These are phyloP conservation scores for Herpetospermum pedunculosum DNA, from an alignment of 306 rosid genomes.

Conservation along the genomic window DNA sequence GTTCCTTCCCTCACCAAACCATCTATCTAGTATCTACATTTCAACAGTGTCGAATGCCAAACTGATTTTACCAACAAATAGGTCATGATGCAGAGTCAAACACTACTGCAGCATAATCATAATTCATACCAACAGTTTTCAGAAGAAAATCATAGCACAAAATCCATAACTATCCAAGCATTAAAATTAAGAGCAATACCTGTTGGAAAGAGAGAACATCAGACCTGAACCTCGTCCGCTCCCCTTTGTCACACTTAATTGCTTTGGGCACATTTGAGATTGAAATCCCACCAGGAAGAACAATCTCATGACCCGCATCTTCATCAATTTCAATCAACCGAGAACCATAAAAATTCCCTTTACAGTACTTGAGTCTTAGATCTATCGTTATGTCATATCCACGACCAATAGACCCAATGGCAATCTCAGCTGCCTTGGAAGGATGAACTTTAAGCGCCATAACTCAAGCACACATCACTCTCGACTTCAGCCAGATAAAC, in stretches of 20 bases:
- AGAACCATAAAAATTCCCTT: slow-evolving; percentile 39
- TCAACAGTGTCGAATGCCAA: neutral
- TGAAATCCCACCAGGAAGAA: slow-evolving; percentile 70
- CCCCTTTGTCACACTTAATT: slow-evolving; percentile 92
- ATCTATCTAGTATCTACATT: neutral
- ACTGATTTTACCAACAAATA: neutral
- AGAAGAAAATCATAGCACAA: neutral
- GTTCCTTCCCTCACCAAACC: neutral
- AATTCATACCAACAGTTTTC: neutral
- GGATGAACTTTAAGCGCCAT: slow-evolving; percentile 76
- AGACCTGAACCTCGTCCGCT: slow-evolving; percentile 89
- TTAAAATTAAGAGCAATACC: slow-evolving; percentile 27
- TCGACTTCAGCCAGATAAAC: slow-evolving; percentile 7
- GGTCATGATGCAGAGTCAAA: neutral
- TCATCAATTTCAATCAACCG: slow-evolving; percentile 73
- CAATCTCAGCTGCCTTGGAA: slow-evolving; percentile 62
- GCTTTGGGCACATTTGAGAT: slow-evolving; percentile 69
- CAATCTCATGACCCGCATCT: slow-evolving; percentile 44
- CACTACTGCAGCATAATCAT: neutral
- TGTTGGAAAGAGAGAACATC: slow-evolving; percentile 94
- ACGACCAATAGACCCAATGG: slow-evolving; percentile 77
- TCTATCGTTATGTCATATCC: slow-evolving; percentile 76
- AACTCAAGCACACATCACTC: slow-evolving; percentile 36
- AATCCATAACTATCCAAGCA: neutral
- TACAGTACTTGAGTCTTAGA: slow-evolving; percentile 81